Evolutionary conservation across 2,329 filamentous ascomycete genomes (phyloP).

Genomic region (Leptoxyphium fumago): DNA sequence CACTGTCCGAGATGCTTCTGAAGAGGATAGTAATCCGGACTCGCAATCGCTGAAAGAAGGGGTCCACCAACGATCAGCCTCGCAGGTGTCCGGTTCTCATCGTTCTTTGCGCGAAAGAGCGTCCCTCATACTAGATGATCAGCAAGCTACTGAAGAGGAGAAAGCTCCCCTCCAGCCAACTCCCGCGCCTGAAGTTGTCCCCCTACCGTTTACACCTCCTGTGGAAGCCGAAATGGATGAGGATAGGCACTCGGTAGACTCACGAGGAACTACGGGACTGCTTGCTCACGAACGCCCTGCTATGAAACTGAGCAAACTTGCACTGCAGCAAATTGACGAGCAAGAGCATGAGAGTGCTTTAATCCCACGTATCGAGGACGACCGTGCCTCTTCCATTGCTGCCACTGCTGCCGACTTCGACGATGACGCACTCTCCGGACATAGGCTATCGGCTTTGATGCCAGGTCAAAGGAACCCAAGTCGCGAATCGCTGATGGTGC

Average conservation of each 20-base stretch:
- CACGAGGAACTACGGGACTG: neutral
- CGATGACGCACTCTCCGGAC: constrained; percentile 26
- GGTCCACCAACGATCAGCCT: neutral
- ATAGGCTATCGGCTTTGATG: neutral
- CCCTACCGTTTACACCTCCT: constrained; percentile 51
- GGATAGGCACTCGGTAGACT: constrained; percentile 25
- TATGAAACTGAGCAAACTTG: constrained; percentile 1
- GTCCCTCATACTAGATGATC: neutral
- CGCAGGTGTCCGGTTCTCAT: neutral
- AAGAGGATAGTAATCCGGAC: constrained; percentile 24
- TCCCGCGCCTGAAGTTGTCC: constrained; percentile 30
- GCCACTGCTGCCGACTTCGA: constrained; percentile 43
- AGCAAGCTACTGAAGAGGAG: neutral
- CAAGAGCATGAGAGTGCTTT: constrained; percentile 9
- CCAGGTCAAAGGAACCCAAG: neutral
- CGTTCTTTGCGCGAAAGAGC: neutral
- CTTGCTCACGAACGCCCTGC: constrained; percentile 1
- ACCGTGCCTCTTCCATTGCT: constrained; percentile 33
- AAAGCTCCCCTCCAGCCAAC: neutral
- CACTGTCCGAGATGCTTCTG: constrained; percentile 39
- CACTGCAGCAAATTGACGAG: constrained; percentile 4
- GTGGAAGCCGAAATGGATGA: constrained; percentile 31
- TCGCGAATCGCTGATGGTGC: neutral
- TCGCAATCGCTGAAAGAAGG: neutral
- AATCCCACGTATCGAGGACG: constrained; percentile 21